These are phyloP conservation scores for Arachnomyces sp. DNA, from an alignment of 2,329 filamentous ascomycete genomes.

Conservation along the genomic window DNA sequence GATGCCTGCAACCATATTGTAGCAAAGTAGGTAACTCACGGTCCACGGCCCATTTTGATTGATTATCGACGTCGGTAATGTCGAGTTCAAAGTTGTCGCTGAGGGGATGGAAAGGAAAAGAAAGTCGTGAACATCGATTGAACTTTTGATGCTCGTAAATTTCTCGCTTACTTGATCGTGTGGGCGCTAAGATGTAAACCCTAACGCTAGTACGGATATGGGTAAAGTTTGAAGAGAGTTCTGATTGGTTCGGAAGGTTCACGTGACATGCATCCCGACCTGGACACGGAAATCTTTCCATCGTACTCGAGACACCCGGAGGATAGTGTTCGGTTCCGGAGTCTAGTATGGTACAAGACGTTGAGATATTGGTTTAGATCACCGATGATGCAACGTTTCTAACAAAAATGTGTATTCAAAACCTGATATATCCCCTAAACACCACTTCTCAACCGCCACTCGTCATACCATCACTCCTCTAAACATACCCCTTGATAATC, in stretches of 20 bases:
- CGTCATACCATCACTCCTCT: no score
- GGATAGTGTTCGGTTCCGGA: no score
- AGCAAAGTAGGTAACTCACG: slow-evolving; percentile 39
- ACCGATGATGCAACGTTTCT: no score
- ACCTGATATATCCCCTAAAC: no score
- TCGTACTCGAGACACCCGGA: no score
- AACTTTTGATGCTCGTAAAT: slow-evolving; percentile 17
- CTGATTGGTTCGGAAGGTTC: no score
- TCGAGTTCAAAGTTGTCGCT: slow-evolving; percentile 33
- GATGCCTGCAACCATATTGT: neutral
- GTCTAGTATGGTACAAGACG: no score
- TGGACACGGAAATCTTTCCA: no score
- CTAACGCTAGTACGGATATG: slow-evolving; percentile 24
- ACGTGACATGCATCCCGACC: no score
- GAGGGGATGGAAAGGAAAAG: slow-evolving; percentile 21
- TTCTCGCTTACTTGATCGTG: slow-evolving; percentile 28
- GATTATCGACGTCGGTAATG: slow-evolving; percentile 18
- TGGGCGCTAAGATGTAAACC: slow-evolving; percentile 19
- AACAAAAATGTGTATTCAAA: no score
- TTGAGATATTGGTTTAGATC: no score
- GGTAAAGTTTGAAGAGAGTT: neutral
- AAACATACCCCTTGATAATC: slow-evolving; percentile 78
- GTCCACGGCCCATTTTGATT: slow-evolving; percentile 49
- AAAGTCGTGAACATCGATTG: slow-evolving; percentile 14
- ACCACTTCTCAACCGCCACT: slow-evolving; percentile 1